Conservation (phyloP, 192 early-diverging fungal species). For the Coemansia sp. region DNA sequence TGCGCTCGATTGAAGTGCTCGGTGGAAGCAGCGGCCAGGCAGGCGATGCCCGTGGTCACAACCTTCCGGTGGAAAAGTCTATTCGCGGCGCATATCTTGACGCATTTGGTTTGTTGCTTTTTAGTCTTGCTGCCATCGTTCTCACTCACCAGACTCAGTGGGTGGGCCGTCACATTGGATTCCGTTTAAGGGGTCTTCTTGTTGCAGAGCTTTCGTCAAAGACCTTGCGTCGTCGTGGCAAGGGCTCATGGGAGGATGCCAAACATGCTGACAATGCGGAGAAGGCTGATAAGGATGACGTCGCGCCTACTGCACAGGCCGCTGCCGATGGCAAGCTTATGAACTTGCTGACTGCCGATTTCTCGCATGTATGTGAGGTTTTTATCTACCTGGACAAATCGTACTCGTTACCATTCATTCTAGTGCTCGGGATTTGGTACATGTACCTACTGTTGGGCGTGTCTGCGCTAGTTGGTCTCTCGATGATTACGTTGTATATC, state of each 20-base stretch:
- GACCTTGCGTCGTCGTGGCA: constrained; percentile 60
- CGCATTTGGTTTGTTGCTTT: constrained; percentile 60
- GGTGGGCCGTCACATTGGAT: constrained; percentile 64
- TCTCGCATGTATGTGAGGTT: constrained; percentile 60
- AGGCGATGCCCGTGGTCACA: background rate
- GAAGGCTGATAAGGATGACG: constrained; percentile 11
- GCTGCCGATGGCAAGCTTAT: constrained; percentile 61
- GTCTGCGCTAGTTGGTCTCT: constrained; percentile 72
- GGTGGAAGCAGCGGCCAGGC: constrained; percentile 1
- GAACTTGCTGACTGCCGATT: constrained; percentile 69
- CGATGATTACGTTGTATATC: constrained; percentile 61
- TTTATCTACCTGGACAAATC: constrained; percentile 57
- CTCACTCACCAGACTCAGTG: constrained; percentile 61
- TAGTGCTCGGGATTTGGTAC: constrained; percentile 63
- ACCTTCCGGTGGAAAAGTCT: background rate
- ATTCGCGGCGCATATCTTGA: constrained; percentile 52
- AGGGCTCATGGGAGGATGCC: constrained; percentile 51
- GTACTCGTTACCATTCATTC: constrained; percentile 62
- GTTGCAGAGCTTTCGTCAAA: constrained; percentile 67
- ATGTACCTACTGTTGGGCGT: constrained; percentile 74
- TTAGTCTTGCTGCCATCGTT: constrained; percentile 40
- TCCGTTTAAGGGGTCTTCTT: constrained; percentile 61
- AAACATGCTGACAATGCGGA: constrained; percentile 16
- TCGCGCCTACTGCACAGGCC: constrained; percentile 28
- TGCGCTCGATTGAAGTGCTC: constrained; percentile 55